Percentiles rank a stretch among this genome's conserved stretches.
Evolutionary conservation across 1,284 basidiomycete genomes (phyloP).

Genomic region (Rhodotorula glutinis): DNA sequence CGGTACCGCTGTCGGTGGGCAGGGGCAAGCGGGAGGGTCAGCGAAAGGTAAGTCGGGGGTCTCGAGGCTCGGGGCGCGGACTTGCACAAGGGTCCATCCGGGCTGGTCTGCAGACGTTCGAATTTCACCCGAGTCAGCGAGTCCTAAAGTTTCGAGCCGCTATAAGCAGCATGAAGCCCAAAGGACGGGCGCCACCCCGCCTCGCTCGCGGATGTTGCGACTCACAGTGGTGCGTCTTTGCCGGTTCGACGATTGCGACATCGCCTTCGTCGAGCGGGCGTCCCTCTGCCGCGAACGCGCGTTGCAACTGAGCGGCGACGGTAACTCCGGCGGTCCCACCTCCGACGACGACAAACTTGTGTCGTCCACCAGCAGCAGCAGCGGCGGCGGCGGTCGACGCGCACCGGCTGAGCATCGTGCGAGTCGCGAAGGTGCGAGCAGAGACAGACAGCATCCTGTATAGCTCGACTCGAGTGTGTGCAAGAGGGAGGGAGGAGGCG

Average conservation of each 20-base stretch:
- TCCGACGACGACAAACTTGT: constrained; percentile 48
- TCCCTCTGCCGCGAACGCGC: constrained; percentile 67
- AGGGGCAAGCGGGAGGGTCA: too few species aligned
- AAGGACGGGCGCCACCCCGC: too few species aligned
- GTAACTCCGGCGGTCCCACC: constrained; percentile 49
- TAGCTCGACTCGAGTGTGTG: not conserved
- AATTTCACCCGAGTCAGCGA: not conserved
- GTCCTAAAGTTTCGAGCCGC: too few species aligned
- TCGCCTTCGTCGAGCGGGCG: constrained; percentile 68
- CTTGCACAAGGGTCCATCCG: constrained; percentile 42
- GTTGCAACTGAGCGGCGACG: constrained; percentile 58
- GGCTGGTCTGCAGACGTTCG: constrained; percentile 31
- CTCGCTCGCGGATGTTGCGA: too few species aligned
- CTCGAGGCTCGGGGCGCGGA: too few species aligned
- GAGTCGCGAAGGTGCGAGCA: not conserved
- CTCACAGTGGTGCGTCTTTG: constrained; percentile 71
- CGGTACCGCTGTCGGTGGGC: constrained; percentile 58
- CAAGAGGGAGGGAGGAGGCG: too few species aligned
- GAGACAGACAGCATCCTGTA: not conserved
- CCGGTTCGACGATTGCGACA: constrained; percentile 75
- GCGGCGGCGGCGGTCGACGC: not conserved
- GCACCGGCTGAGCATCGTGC: constrained; percentile 3
- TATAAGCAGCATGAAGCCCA: too few species aligned
- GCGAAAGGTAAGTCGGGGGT: not conserved
- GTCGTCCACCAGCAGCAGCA: not conserved